A percentile compares a stretch with the other conserved stretches of the same genome.
Conservation (phyloP, 352 stramenopile species). For the Pythium utonaiense region DNA sequence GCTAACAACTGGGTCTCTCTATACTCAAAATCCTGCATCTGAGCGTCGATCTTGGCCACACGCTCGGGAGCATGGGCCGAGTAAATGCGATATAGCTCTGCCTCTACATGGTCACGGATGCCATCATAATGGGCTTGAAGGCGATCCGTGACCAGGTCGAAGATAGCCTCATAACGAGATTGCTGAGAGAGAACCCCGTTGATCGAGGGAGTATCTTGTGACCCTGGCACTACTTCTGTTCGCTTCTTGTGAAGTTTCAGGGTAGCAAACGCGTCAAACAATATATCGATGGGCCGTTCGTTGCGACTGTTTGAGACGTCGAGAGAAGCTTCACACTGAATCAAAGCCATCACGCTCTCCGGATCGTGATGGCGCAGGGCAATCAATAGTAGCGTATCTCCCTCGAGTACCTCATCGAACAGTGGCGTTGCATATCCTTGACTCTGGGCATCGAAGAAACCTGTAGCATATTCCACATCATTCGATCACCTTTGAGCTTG, state of each 20-base stretch:
- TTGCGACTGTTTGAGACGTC: constrained; percentile 23
- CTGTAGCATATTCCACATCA: constrained; percentile 16
- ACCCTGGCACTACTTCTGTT: not conserved
- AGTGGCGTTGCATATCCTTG: constrained; percentile 11
- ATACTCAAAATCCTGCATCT: constrained; percentile 52
- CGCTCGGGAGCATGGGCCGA: constrained; percentile 44
- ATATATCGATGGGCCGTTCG: constrained; percentile 33
- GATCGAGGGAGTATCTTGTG: not conserved
- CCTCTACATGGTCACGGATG: constrained; percentile 19
- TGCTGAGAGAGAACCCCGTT: constrained; percentile 18
- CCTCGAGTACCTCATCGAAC: constrained; percentile 35
- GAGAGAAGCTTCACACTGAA: constrained; percentile 33
- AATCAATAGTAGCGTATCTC: constrained; percentile 54
- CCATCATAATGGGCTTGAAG: constrained; percentile 31
- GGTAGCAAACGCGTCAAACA: constrained; percentile 32
- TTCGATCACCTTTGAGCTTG: too few relatives aligned
- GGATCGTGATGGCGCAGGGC: constrained; percentile 44
- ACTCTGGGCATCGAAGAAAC: constrained; percentile 43
- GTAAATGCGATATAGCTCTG: constrained; percentile 42
- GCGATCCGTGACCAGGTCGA: constrained; percentile 24
- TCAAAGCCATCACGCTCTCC: constrained; percentile 27
- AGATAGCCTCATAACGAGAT: constrained; percentile 30
- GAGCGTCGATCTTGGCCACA: constrained; percentile 40
- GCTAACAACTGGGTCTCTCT: constrained; percentile 39
- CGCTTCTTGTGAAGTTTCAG: constrained; percentile 23